Conservation (phyloP, 148 eudicot genomes). For the Chenopodium formosanum region DNA sequence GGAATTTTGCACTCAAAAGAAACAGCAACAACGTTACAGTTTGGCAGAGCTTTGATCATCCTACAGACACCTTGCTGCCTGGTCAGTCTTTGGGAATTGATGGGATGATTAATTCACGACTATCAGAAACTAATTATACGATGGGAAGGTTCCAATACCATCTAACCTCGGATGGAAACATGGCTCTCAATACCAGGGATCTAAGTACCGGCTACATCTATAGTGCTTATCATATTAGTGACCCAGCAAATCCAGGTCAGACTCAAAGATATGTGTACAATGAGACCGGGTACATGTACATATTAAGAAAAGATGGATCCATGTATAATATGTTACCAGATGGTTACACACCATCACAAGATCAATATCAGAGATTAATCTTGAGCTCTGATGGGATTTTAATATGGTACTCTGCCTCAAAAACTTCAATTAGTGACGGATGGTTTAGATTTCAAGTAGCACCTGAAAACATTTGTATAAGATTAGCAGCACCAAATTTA, state of each 20-base stretch:
- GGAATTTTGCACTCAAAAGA: slow-evolving; percentile 39
- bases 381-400: slow-evolving; percentile 44
- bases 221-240: background rate
- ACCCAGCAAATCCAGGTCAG: background rate
- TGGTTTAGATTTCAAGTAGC: slow-evolving; percentile 30
- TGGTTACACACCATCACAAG: background rate
- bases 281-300: slow-evolving; percentile 32
- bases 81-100: slow-evolving; percentile 31
- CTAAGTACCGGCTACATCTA: background rate
- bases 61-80: slow-evolving; percentile 55
- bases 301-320: slow-evolving; percentile 25
- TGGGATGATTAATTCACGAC: slow-evolving; percentile 25
- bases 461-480: slow-evolving; percentile 46
- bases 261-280: slow-evolving; percentile 22
- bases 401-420: slow-evolving; percentile 34
- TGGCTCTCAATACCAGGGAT: background rate
- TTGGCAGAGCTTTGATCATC: slow-evolving; percentile 50
- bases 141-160: slow-evolving; percentile 40
- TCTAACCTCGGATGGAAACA: background rate
- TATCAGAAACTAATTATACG: slow-evolving; percentile 32
- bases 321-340: slow-evolving; percentile 14
- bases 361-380: slow-evolving; percentile 38
- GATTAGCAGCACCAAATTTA: background rate
- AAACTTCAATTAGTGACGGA: background rate
- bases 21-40: background rate